Base-by-base conservation (phyloP, 108 stramenopile species). In the Stephanodiscus triporus region DNA sequence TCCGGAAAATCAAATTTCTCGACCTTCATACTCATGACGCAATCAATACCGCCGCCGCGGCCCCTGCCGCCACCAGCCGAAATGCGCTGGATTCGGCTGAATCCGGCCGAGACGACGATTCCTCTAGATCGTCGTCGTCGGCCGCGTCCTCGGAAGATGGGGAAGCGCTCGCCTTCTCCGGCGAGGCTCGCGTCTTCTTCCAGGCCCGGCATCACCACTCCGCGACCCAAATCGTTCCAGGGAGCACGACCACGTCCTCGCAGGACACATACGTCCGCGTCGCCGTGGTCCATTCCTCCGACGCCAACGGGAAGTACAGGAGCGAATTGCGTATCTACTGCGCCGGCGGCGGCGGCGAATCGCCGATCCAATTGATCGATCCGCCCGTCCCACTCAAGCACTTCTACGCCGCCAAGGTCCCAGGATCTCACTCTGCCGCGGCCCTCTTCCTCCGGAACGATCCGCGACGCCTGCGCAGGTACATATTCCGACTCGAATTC, bases 401-500 rank as follows among this genome's bases (percentile, higher is more conserved):
- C 61, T 80, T 74, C 20, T 69, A 80, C 37, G 78, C 78, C 4
- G 43, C 75, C 22, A 75, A 68, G 36, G 73, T 80, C 20, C 78
- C 78, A 17, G 73, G 73, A 19, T 80, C 78, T 0, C 50, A 70
- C 30, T 69, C 73, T 1, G 73, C 67, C 5, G 78, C 78, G 16
- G 78, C 78, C 0, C 68, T 80, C 6, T 80, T 80, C 19, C 60
- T 75, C 0, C 74, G 74, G 17, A 75, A 80, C 32, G 78, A 80
- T 62, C 20, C 40, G 1, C 37, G 78, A 26, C 66, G 59, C 30
- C 45, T 80, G 17, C 73, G 78, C 0, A 75, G 70, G 50, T 80
- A 80, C 26, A 75, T 80, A 0, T 80, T 75, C 22, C 67, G 78
- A 50, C 75, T 80, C 36, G 78, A 80, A 55, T 80, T 80, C 37